phyloP scores from a whole-genome alignment of 768 basidiomycete genomes.

The Chalciporus chontae region DNA sequence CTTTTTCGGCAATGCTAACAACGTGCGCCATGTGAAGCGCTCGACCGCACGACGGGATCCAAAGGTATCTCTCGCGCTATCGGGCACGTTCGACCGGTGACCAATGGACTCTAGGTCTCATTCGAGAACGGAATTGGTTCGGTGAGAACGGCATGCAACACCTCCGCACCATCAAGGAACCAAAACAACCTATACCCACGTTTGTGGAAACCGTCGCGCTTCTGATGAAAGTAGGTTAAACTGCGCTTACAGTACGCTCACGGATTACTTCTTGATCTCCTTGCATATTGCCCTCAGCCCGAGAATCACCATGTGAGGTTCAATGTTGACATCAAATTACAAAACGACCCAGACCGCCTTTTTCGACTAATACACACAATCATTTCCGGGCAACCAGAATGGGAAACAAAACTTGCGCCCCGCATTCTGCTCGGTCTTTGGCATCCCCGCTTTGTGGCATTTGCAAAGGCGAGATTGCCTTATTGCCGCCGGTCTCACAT shows the following conservation, averaged over 20 bases:
- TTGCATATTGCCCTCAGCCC: constrained; percentile 40
- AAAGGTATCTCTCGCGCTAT: constrained; percentile 40
- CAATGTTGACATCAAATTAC: constrained; percentile 91
- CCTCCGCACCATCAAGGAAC: constrained; percentile 74
- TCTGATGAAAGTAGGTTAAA: constrained; percentile 64
- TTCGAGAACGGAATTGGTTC: constrained; percentile 69
- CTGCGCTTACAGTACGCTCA: constrained; percentile 7
- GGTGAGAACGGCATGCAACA: constrained; percentile 72
- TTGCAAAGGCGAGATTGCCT: constrained; percentile 72
- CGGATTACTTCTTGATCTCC: not conserved
- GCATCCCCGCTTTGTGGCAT: constrained; percentile 86
- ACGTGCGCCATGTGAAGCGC: constrained; percentile 38
- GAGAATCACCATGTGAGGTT: constrained; percentile 75
- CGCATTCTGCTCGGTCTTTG: constrained; percentile 80
- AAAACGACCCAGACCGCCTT: constrained; percentile 86
- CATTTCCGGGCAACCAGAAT: constrained; percentile 61
- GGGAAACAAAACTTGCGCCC: constrained; percentile 75
- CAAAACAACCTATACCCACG: constrained; percentile 85
- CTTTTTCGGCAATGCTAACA: constrained; percentile 21
- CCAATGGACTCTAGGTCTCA: constrained; percentile 45
- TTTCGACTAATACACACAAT: constrained; percentile 74
- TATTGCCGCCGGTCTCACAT: constrained; percentile 87
- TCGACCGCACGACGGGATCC: constrained; percentile 81
- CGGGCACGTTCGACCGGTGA: constrained; percentile 27
- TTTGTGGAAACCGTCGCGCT: constrained; percentile 79